These are phyloP conservation scores for Beauveria rudraprayagi DNA, from an alignment of 2,329 filamentous ascomycete genomes.

Conservation along the genomic window DNA sequence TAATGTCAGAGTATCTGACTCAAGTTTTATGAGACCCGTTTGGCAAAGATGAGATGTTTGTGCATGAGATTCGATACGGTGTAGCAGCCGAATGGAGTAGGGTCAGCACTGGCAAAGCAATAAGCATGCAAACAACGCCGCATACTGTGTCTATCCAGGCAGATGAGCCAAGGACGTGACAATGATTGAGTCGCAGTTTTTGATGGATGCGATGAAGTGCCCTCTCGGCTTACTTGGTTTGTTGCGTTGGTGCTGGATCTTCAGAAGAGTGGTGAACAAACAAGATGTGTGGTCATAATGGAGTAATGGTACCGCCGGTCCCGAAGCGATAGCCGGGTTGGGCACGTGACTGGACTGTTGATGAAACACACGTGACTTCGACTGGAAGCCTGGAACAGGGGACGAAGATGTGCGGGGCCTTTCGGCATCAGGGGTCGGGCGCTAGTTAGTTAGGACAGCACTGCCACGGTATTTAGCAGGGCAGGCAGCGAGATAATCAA, in stretches of 20 bases:
- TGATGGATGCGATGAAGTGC: not conserved
- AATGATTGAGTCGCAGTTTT: not conserved
- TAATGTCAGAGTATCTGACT: not conserved
- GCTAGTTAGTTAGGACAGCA: not conserved
- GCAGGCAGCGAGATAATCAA: not conserved
- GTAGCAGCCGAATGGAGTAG: not conserved
- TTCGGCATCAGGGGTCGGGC: not conserved
- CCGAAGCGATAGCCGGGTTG: not conserved
- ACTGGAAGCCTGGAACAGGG: not conserved
- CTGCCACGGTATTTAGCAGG: not conserved
- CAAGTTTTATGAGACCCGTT: not conserved
- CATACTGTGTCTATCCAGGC: not conserved
- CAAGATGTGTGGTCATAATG: not conserved
- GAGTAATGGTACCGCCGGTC: not conserved
- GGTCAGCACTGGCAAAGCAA: not conserved
- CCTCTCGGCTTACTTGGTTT: not conserved
- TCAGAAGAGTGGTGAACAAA: not conserved
- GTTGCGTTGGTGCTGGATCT: not conserved
- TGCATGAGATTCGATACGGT: not conserved
- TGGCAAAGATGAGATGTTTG: not conserved
- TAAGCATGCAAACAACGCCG: not conserved
- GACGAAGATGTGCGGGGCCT: no score
- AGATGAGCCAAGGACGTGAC: not conserved
- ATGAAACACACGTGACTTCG: not conserved
- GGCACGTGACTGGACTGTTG: not conserved